Conservation (phyloP, 192 early-diverging fungal species). For the Gigaspora rosea region DNA sequence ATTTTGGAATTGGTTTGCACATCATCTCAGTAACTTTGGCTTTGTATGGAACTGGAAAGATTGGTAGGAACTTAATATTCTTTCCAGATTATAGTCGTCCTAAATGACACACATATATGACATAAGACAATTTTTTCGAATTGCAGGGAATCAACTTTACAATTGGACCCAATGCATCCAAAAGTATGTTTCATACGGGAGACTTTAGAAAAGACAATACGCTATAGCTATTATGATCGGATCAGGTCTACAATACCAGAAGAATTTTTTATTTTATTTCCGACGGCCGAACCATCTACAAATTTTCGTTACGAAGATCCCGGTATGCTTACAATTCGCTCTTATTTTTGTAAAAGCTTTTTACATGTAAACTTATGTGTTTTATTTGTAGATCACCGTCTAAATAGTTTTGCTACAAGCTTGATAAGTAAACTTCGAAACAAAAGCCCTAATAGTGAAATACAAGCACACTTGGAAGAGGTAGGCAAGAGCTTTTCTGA, state of each 20-base stretch:
- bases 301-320: conserved; percentile 71
- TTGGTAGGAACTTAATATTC: conserved; percentile 56
- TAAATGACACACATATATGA: too few relatives aligned
- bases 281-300: conserved; percentile 65
- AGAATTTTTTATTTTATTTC: conserved; percentile 57
- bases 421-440: conserved; percentile 47
- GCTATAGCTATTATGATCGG: conserved; percentile 89
- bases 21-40: conserved; percentile 92
- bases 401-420: conserved; percentile 42
- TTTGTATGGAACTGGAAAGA: conserved; percentile 87
- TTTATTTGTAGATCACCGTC: conserved; percentile 39
- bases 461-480: conserved; percentile 50
- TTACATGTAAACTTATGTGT: background rate
- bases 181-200: conserved; percentile 81
- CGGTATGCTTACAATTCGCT: conserved; percentile 34
- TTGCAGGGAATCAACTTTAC: conserved; percentile 54
- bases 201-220: conserved; percentile 81
- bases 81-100: too few relatives aligned
- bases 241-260: conserved; percentile 78
- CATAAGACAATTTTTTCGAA: too few relatives aligned
- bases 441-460: conserved; percentile 51
- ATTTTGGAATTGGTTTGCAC: conserved; percentile 85
- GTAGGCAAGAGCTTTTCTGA: conserved; percentile 39
- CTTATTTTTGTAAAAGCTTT: background rate
- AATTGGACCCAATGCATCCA: conserved; percentile 54